phyloP scores from a whole-genome alignment of 202 grass and related monocot species.

The Cymbopogon flexuosus region DNA sequence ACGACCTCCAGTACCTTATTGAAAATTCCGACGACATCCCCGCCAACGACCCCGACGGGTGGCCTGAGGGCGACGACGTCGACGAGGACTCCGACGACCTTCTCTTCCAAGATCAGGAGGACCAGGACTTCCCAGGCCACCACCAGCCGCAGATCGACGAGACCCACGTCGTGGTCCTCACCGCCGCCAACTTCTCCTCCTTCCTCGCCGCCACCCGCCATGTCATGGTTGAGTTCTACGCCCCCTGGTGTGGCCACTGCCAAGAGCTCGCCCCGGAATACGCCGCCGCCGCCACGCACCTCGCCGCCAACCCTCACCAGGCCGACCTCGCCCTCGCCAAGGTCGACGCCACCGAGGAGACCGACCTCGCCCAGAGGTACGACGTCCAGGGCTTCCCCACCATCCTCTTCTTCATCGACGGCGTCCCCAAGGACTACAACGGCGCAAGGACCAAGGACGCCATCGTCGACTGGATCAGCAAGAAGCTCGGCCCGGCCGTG shows the following conservation, averaged over 20 bases:
- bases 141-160: conserved; percentile 47
- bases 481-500: conserved; percentile 84
- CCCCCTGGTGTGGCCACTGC: conserved; percentile 89
- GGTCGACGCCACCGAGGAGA: conserved; percentile 78
- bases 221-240: conserved; percentile 95
- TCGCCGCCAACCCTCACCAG: conserved; percentile 40
- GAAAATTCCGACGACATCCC: conserved; percentile 39
- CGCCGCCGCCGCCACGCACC: conserved; percentile 58
- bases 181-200: conserved; percentile 68
- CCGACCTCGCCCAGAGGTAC: conserved; percentile 65
- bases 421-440: conserved; percentile 58
- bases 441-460: conserved; percentile 66
- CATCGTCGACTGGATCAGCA: conserved; percentile 78
- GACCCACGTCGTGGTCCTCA: conserved; percentile 61
- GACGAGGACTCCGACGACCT: conserved; percentile 17
- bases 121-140: background rate
- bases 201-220: conserved; percentile 51
- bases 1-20: conserved; percentile 40
- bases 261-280: conserved; percentile 72
- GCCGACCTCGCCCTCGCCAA: conserved; percentile 67
- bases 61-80: conserved; percentile 14
- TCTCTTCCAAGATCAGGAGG: conserved; percentile 15
- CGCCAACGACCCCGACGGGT: conserved; percentile 33
- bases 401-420: conserved; percentile 81
- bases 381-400: conserved; percentile 88